These are phyloP conservation scores for Crithidia sp. DNA, from an alignment of 208 protist species.

Conservation along the genomic window DNA sequence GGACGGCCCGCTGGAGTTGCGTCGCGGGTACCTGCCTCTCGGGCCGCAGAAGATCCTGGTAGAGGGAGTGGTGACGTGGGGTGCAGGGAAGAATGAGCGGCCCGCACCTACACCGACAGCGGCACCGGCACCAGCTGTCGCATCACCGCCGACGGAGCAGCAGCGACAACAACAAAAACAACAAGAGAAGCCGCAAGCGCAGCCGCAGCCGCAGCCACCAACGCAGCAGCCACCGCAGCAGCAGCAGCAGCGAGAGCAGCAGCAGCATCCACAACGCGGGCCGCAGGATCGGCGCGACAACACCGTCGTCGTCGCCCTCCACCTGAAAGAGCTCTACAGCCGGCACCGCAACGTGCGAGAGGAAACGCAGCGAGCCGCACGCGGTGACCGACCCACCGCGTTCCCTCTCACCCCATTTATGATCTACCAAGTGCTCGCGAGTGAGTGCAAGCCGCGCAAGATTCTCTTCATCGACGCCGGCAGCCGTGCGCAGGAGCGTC, in stretches of 20 bases:
- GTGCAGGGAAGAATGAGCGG: slow-evolving; percentile 10
- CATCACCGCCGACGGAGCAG: too few relatives aligned
- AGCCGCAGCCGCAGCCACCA: too few relatives aligned
- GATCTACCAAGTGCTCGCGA: slow-evolving; percentile 55
- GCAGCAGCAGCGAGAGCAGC: not conserved
- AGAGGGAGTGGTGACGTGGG: slow-evolving; percentile 52
- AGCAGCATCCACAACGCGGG: not conserved
- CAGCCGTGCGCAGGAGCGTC: not conserved
- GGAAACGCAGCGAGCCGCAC: not conserved
- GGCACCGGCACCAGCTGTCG: too few relatives aligned
- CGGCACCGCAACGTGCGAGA: slow-evolving; percentile 22
- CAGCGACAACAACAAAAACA: too few relatives aligned
- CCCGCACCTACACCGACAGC: not conserved
- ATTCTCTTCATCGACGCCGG: slow-evolving; percentile 45
- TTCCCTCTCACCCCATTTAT: slow-evolving; percentile 56
- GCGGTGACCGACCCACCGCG: not conserved
- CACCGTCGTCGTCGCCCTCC: slow-evolving; percentile 15
- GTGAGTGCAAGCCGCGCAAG: slow-evolving; percentile 42
- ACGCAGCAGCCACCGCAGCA: not conserved
- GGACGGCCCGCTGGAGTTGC: slow-evolving; percentile 45
- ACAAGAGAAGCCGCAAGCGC: too few relatives aligned
- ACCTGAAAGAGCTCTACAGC: slow-evolving; percentile 29
- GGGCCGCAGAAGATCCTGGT: slow-evolving; percentile 55
- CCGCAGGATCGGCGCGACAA: not conserved
- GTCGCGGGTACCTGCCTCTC: slow-evolving; percentile 53